These are phyloP conservation scores for Alnus rubra DNA, from an alignment of 306 rosid genomes.

Conservation along the genomic window DNA sequence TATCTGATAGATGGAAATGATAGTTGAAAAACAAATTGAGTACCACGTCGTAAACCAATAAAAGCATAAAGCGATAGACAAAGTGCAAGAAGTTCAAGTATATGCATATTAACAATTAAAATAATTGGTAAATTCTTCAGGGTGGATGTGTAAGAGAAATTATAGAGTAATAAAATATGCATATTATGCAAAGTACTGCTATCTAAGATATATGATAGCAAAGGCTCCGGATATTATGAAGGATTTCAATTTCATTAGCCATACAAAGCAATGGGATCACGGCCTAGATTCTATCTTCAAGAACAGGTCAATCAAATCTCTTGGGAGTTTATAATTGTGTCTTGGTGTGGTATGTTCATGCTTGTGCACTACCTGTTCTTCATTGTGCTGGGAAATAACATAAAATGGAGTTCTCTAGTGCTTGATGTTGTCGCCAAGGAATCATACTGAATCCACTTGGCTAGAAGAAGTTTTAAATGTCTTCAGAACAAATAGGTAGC, in stretches of 20 bases:
- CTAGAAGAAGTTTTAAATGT: not conserved
- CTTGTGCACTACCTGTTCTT: not conserved
- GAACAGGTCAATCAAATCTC: not conserved
- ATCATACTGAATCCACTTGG: not conserved
- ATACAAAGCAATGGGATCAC: not conserved
- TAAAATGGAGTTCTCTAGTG: not conserved
- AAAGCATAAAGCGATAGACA: conserved; percentile 11
- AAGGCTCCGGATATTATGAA: not conserved
- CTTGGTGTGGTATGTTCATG: not conserved
- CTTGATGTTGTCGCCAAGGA: not conserved
- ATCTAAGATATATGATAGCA: not conserved
- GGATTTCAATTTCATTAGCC: not conserved
- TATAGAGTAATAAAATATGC: not conserved
- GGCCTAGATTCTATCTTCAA: conserved; percentile 3
- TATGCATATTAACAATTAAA: not conserved
- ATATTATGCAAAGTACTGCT: not conserved
- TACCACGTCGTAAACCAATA: conserved; percentile 1
- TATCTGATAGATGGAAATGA: conserved; percentile 50
- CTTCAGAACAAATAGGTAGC: not conserved
- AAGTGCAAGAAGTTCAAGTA: not conserved
- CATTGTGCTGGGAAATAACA: not conserved
- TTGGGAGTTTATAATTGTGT: not conserved
- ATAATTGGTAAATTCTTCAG: conserved; percentile 16
- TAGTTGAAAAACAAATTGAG: conserved; percentile 28
- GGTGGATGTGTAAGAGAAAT: conserved; percentile 1